These are phyloP conservation scores for Fomitopsis pulvina DNA, from an alignment of 768 basidiomycete genomes.

Conservation along the genomic window DNA sequence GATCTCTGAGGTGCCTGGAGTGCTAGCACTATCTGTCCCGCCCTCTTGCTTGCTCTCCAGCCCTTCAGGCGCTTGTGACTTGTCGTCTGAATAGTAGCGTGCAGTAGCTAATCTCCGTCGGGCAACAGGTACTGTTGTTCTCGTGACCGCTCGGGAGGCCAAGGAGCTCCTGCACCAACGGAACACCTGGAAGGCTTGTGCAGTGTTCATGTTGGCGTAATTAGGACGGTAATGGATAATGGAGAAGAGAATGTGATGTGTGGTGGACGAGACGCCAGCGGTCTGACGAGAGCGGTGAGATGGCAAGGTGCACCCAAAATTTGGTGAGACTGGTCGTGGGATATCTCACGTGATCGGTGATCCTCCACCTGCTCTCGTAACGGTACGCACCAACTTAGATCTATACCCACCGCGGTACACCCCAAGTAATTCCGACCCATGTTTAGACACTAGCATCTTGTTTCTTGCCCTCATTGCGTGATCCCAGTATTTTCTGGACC, in stretches of 20 bases:
- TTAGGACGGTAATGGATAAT: constrained; percentile 6
- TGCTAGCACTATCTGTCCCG: constrained; percentile 18
- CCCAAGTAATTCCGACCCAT: too few relatives aligned
- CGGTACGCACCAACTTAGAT: too few relatives aligned
- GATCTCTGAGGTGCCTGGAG: constrained; percentile 27
- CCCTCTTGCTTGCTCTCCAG: constrained; percentile 23
- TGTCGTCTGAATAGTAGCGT: constrained; percentile 59
- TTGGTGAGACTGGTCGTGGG: constrained; percentile 9
- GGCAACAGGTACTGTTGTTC: constrained; percentile 25
- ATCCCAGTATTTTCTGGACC: too few relatives aligned
- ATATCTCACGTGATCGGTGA: constrained; percentile 9
- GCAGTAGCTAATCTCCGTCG: constrained; percentile 18
- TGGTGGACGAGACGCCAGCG: constrained; percentile 16
- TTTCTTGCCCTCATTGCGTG: too few relatives aligned
- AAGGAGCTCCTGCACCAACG: constrained; percentile 55
- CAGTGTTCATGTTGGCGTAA: constrained; percentile 43
- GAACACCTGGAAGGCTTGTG: constrained; percentile 44
- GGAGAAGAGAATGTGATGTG: constrained; percentile 9
- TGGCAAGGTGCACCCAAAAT: constrained; percentile 11
- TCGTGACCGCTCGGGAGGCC: constrained; percentile 41
- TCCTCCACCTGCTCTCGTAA: neutral
- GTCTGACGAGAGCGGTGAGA: neutral
- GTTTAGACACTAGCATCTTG: too few relatives aligned
- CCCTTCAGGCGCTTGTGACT: constrained; percentile 27
- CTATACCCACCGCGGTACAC: too few relatives aligned